phyloP scores from a whole-genome alignment of 495 filamentous ascomycete genomes.

The Aspergillus carlsbadensis region DNA sequence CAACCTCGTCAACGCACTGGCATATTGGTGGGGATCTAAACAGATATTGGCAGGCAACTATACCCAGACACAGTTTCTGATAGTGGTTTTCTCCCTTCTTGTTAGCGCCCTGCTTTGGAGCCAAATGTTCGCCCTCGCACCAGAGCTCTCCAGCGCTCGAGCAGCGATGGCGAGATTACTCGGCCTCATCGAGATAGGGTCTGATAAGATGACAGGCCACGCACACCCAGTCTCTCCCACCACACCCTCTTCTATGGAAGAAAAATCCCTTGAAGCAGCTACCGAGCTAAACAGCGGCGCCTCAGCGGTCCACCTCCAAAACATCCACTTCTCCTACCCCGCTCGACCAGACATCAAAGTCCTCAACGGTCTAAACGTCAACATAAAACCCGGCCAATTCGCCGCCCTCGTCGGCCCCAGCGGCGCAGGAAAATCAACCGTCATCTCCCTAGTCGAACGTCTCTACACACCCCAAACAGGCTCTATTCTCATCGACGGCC shows the following conservation, averaged over 20 bases:
- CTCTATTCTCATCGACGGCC: slow-evolving; percentile 39
- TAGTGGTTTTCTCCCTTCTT: slow-evolving; percentile 57
- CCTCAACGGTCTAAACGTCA: slow-evolving; percentile 51
- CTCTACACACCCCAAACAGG: slow-evolving; percentile 47
- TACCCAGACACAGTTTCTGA: slow-evolving; percentile 60
- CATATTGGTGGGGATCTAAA: slow-evolving; percentile 69
- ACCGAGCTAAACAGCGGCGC: slow-evolving; percentile 28
- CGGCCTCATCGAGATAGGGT: slow-evolving; percentile 47
- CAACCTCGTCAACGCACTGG: slow-evolving; percentile 59
- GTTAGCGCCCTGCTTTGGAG: slow-evolving; percentile 62
- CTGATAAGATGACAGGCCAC: slow-evolving; percentile 32
- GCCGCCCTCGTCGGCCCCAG: slow-evolving; percentile 60
- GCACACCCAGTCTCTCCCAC: not conserved
- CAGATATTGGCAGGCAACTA: slow-evolving; percentile 58
- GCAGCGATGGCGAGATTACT: slow-evolving; percentile 46
- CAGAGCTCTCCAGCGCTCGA: slow-evolving; percentile 56
- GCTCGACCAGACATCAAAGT: slow-evolving; percentile 52
- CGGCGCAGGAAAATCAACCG: slow-evolving; percentile 62
- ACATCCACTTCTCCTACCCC: slow-evolving; percentile 62
- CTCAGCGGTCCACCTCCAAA: slow-evolving; percentile 25
- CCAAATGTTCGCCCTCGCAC: slow-evolving; percentile 66
- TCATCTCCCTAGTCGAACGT: slow-evolving; percentile 58
- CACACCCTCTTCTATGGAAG: not conserved
- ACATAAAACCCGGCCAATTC: slow-evolving; percentile 57
- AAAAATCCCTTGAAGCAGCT: slow-evolving; percentile 19